phyloP scores from a whole-genome alignment of 2,329 filamentous ascomycete genomes.

The Colletotrichum noveboracense region DNA sequence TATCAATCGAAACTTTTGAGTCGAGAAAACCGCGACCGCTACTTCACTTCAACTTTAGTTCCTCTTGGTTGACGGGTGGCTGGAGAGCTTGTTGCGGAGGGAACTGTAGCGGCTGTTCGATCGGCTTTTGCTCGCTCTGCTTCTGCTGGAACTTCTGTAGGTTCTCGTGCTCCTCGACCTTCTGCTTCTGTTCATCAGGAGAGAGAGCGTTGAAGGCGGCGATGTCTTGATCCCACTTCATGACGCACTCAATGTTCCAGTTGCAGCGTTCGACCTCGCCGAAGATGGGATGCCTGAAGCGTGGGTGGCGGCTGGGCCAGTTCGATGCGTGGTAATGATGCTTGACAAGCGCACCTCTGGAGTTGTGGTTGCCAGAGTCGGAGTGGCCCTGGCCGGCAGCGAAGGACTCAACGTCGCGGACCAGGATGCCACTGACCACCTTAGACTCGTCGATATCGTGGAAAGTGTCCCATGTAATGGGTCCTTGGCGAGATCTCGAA shows the following conservation, averaged over 20 bases:
- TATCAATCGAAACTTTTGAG: not conserved
- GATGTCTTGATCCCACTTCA: constrained; percentile 69
- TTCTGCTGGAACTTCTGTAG: constrained; percentile 23
- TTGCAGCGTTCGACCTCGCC: constrained; percentile 76
- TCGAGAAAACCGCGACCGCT: not conserved
- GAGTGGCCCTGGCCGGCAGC: constrained; percentile 77
- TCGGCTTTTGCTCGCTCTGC: constrained; percentile 31
- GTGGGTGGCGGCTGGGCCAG: constrained; percentile 71
- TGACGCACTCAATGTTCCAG: constrained; percentile 69
- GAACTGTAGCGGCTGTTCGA: not conserved
- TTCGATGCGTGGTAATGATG: constrained; percentile 79
- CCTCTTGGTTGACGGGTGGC: not conserved
- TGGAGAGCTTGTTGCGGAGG: not conserved
- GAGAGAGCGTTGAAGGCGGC: constrained; percentile 63
- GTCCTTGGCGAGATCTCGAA: constrained; percentile 31
- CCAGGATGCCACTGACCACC: constrained; percentile 67
- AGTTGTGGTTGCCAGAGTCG: constrained; percentile 72
- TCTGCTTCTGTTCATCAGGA: constrained; percentile 62
- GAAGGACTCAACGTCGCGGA: constrained; percentile 74
- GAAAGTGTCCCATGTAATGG: constrained; percentile 67
- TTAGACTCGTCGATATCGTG: constrained; percentile 71
- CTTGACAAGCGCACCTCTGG: constrained; percentile 70
- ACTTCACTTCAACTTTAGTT: not conserved
- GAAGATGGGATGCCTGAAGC: constrained; percentile 71
- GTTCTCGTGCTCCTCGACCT: constrained; percentile 41